Evolutionary conservation across 108 stramenopile species (phyloP).

Genomic region (Discostella pseudostelligera): DNA sequence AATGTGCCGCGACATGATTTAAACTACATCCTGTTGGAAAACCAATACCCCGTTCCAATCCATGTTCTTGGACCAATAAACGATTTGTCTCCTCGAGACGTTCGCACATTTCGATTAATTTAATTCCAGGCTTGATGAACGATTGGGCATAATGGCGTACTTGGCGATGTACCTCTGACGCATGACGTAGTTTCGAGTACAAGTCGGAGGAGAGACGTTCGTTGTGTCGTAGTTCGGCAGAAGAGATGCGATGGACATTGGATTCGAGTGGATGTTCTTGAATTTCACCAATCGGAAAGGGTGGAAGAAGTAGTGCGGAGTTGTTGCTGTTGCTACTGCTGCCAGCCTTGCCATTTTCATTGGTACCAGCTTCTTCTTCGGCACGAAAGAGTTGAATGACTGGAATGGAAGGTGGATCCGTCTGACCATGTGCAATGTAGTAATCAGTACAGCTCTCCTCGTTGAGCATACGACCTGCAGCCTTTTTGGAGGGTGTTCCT

Average conservation of each 20-base stretch:
- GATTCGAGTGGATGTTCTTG: constrained; percentile 78
- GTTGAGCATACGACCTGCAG: constrained; percentile 71
- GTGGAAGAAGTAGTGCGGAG: constrained; percentile 30
- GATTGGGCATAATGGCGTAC: constrained; percentile 94
- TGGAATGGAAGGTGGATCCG: constrained; percentile 95
- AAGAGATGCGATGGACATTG: constrained; percentile 82
- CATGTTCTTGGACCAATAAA: constrained; percentile 82
- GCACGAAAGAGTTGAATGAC: constrained; percentile 59
- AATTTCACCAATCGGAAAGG: constrained; percentile 92
- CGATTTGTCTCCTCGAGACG: constrained; percentile 94
- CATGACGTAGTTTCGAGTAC: constrained; percentile 88
- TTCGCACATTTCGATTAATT: constrained; percentile 94
- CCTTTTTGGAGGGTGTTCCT: constrained; percentile 68
- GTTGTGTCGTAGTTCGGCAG: constrained; percentile 78
- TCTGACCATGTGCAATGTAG: constrained; percentile 93
- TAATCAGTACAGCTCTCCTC: constrained; percentile 90
- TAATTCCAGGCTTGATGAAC: constrained; percentile 95
- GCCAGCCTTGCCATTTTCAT: too few relatives aligned
- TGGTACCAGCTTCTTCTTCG: constrained; percentile 22
- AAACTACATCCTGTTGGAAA: constrained; percentile 98
- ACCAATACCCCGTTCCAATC: constrained; percentile 92
- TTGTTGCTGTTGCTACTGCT: background rate
- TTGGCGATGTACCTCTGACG: constrained; percentile 95
- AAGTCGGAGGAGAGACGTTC: constrained; percentile 85
- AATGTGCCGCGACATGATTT: constrained; percentile 99